phyloP scores from a whole-genome alignment of 2,329 filamentous ascomycete genomes.

The Clonostachys rhizophaga region DNA sequence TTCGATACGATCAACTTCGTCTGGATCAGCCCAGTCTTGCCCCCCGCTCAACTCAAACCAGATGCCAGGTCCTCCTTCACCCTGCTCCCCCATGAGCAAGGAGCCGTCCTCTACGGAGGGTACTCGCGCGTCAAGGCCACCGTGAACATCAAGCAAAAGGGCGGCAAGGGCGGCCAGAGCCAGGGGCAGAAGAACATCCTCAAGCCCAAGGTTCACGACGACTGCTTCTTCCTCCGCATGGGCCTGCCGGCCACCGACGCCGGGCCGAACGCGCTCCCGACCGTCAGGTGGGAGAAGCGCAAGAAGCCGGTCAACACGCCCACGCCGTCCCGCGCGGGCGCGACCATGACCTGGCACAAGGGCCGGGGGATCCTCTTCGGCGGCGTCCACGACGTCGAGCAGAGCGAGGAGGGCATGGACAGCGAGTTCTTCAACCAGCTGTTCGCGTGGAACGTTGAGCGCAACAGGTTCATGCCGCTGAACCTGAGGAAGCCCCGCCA shows the following conservation, averaged over 20 bases:
- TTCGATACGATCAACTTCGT: conserved; percentile 86
- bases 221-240: conserved; percentile 89
- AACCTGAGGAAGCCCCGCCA: conserved; percentile 68
- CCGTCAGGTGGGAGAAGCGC: conserved; percentile 83
- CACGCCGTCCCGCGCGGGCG: conserved; percentile 76
- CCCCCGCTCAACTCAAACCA: conserved; percentile 78
- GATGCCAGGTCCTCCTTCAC: conserved; percentile 91
- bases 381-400: conserved; percentile 88
- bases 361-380: conserved; percentile 91
- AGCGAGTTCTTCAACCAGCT: conserved; percentile 94
- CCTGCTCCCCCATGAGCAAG: conserved; percentile 82
- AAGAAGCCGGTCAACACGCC: conserved; percentile 91
- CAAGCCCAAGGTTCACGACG: conserved; percentile 86
- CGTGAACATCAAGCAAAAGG: conserved; percentile 53
- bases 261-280: conserved; percentile 59
- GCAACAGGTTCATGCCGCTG: conserved; percentile 91
- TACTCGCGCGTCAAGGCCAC: conserved; percentile 87
- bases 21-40: conserved; percentile 75
- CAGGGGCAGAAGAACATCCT: conserved; percentile 67
- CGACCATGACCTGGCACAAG: conserved; percentile 93
- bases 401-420: conserved; percentile 91
- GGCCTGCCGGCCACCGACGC: conserved; percentile 66
- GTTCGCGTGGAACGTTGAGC: conserved; percentile 91
- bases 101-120: conserved; percentile 86
- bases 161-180: conserved; percentile 48